A percentile compares a stretch with the other conserved stretches of the same genome.
These are phyloP conservation scores for Cystofilobasidium capitatum DNA, from an alignment of 768 basidiomycete genomes.

Conservation along the genomic window DNA sequence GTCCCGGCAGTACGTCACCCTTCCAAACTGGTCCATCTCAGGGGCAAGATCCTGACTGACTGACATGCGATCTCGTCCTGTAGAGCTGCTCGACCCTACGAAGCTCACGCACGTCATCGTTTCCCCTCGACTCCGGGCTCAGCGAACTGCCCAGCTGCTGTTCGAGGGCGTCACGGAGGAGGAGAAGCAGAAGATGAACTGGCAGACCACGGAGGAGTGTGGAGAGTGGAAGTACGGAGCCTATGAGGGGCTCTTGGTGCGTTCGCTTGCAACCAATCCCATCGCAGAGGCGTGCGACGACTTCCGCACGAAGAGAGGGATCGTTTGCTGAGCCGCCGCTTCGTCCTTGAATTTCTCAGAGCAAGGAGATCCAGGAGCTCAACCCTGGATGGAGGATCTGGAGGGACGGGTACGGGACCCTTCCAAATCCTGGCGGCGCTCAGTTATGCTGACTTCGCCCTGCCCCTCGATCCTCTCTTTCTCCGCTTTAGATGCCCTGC, in stretches of 20 bases:
- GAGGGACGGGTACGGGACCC: constrained; percentile 16
- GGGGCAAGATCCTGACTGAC: neutral
- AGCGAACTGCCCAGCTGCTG: constrained; percentile 20
- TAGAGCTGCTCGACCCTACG: constrained; percentile 22
- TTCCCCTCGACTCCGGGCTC: constrained; percentile 21
- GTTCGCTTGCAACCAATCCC: neutral
- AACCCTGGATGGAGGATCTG: constrained; percentile 26
- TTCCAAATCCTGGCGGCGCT: neutral
- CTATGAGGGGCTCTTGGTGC: constrained; percentile 21
- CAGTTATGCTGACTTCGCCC: neutral
- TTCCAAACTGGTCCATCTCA: neutral
- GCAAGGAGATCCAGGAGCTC: constrained; percentile 13
- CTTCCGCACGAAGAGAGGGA: no score
- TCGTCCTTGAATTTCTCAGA: neutral
- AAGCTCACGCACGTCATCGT: constrained; percentile 26
- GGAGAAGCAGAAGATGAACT: constrained; percentile 5
- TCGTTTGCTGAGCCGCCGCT: neutral
- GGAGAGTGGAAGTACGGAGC: constrained; percentile 27
- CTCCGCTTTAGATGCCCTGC: constrained; percentile 16
- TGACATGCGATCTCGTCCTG: neutral
- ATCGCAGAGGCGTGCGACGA: no score
- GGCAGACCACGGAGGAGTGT: constrained; percentile 23
- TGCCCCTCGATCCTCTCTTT: neutral
- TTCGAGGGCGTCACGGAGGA: constrained; percentile 2
- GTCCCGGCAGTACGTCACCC: constrained; percentile 10